phyloP scores from a whole-genome alignment of 2,329 filamentous ascomycete species.

The Septoria petroselini region DNA sequence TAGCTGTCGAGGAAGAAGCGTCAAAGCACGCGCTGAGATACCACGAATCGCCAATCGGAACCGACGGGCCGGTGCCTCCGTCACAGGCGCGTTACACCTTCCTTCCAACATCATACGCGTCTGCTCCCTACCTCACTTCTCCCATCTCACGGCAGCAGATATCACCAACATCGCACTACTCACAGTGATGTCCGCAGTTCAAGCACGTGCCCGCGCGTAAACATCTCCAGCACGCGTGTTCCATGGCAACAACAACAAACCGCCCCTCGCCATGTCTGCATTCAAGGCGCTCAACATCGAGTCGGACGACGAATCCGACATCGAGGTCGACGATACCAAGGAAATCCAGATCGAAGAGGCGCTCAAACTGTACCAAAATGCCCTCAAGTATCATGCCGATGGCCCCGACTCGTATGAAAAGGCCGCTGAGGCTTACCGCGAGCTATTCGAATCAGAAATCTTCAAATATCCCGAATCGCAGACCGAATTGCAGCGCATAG shows the following conservation, averaged over 20 bases:
- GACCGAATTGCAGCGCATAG: constrained; percentile 76
- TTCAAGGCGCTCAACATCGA: constrained; percentile 93
- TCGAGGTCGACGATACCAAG: constrained; percentile 91
- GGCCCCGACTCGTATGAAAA: constrained; percentile 72
- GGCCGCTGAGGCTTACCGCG: constrained; percentile 76
- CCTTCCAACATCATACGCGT: too few species aligned
- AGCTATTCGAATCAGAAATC: constrained; percentile 86
- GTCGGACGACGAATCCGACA: constrained; percentile 82
- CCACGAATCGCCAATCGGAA: constrained; percentile 14
- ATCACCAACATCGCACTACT: too few species aligned
- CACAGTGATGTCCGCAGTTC: background rate
- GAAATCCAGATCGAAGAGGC: constrained; percentile 97
- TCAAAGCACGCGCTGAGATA: too few species aligned
- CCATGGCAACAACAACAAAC: background rate
- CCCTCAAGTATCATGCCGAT: constrained; percentile 86
- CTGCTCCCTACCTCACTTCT: too few species aligned
- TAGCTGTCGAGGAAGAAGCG: too few species aligned
- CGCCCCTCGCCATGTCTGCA: constrained; percentile 46
- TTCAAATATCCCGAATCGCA: constrained; percentile 86
- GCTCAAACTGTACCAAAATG: constrained; percentile 87
- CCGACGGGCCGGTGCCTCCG: background rate
- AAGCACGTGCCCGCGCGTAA: background rate
- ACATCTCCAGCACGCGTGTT: background rate
- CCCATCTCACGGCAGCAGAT: too few species aligned
- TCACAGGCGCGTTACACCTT: too few species aligned